Base-by-base conservation (phyloP, 352 stramenopile species). In the Pythium phragmiticola region DNA sequence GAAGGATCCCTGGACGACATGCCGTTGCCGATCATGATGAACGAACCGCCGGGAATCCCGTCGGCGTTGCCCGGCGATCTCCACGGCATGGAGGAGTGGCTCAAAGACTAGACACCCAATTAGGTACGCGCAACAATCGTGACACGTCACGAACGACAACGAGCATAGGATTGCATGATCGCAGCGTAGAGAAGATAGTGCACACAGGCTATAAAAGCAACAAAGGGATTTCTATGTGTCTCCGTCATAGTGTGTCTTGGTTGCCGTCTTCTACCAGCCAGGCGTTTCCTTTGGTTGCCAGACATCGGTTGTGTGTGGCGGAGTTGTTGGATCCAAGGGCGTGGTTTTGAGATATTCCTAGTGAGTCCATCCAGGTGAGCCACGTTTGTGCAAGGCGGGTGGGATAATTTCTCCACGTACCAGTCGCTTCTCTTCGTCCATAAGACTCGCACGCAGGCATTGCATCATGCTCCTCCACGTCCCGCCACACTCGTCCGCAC, bases 391-490 rank as follows among this genome's bases (percentile, higher is more conserved):
- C 4, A 13, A 13, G 7, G 14, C 4, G 17, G 16, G 50, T 13
- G 17, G 14, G 30, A 26, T 21, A 48, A 37, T 19, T 12, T 41
- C 3, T 1, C 11, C 11, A 57, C 66, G 49, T 60, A 84, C 76
- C 77, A 74, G 52, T 46, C 78, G 74, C 68, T 89, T 89, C 50
- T 85, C 74, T 57, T 87, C 76, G 54, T 88, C 77, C 86, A 94
- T 94, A 53, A 92, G 77, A 65, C 78, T 92, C 23, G 78, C 68
- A 41, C 86, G 80, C 37, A 90, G 85, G 66, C 86, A 94, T 50
- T 89, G 69, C 60, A 82, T 90, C 80, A 92, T 90, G 69, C 90
- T 91, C 46, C 67, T 76, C 83, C 82, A 92, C 49, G 78, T 92
- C 45, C 70, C 82, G n/a, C 87, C 86, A 77, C 86, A 94, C 66